Percentiles rank a stretch among this genome's conserved stretches.
phyloP scores from a whole-genome alignment of 306 rosid genomes.

The Fragaria ananassa region DNA sequence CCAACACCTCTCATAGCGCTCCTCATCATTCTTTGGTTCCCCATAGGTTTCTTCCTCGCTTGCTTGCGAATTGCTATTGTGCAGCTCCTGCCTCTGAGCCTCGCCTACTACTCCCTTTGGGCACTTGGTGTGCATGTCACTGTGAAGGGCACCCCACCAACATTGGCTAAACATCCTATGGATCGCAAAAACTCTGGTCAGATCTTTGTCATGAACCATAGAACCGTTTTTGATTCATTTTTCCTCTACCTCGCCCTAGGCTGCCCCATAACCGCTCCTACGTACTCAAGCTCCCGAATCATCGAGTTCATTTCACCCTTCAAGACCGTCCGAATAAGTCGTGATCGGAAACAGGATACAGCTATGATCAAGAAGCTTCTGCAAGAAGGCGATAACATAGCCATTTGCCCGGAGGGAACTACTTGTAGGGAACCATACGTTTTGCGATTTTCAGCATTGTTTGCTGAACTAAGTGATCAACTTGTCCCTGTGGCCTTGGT shows the following conservation, averaged over 20 bases:
- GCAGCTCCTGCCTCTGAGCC: slow-evolving; percentile 65
- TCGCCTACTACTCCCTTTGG: slow-evolving; percentile 58
- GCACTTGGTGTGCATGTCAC: slow-evolving; percentile 64
- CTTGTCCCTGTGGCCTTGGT: slow-evolving; percentile 81
- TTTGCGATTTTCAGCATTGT: slow-evolving; percentile 59
- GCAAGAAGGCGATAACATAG: slow-evolving; percentile 53
- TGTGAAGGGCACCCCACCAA: slow-evolving; percentile 64
- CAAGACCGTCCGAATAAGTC: slow-evolving; percentile 53
- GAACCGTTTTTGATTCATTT: slow-evolving; percentile 65
- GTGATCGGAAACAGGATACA: slow-evolving; percentile 58
- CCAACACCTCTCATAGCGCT: slow-evolving; percentile 62
- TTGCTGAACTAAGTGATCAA: slow-evolving; percentile 64
- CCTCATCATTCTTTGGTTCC: slow-evolving; percentile 65
- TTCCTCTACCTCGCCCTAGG: slow-evolving; percentile 69
- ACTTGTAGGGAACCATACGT: slow-evolving; percentile 87
- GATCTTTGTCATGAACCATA: neutral
- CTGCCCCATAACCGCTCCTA: slow-evolving; percentile 65
- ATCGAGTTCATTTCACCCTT: slow-evolving; percentile 67
- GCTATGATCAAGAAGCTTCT: slow-evolving; percentile 64
- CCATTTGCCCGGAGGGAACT: slow-evolving; percentile 76
- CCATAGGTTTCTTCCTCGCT: slow-evolving; percentile 60
- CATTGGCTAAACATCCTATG: slow-evolving; percentile 30
- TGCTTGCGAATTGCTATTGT: slow-evolving; percentile 37
- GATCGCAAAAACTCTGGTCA: slow-evolving; percentile 35
- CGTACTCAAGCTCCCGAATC: slow-evolving; percentile 70